These are phyloP conservation scores for Cornus controversa DNA, from an alignment of 148 eudicot genomes.

Conservation along the genomic window DNA sequence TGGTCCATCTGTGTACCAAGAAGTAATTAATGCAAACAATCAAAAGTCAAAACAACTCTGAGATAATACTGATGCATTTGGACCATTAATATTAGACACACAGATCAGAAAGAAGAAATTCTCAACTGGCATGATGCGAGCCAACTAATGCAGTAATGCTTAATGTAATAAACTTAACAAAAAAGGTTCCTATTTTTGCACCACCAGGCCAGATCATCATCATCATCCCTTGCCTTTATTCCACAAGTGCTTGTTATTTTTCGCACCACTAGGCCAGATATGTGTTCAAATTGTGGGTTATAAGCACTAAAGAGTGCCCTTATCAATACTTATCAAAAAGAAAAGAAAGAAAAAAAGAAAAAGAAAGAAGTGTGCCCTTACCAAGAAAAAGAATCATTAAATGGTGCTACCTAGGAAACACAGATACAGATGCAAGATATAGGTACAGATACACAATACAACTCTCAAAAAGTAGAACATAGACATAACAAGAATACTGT, in stretches of 20 bases:
- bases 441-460: neutral
- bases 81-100: neutral
- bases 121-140: neutral
- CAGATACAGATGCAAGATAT: too few relatives aligned
- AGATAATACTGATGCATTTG: neutral
- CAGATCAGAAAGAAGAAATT: neutral
- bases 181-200: neutral
- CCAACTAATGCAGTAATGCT: neutral
- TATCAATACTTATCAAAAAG: too few relatives aligned
- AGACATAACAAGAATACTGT: too few relatives aligned
- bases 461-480: neutral
- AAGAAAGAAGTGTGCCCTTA: too few relatives aligned
- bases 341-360: too few relatives aligned
- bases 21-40: neutral
- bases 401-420: neutral
- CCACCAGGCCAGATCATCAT: neutral
- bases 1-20: slow-evolving; percentile 19
- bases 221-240: too few relatives aligned
- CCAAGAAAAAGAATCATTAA: neutral
- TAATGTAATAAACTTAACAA: neutral
- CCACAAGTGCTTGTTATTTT: too few relatives aligned
- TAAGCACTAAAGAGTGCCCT: neutral
- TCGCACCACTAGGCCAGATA: too few relatives aligned
- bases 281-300: too few relatives aligned
- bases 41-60: neutral